Evolutionary conservation across 768 basidiomycete genomes (phyloP), one percentile per base, ranked within the genome.

Genomic region (Suillus americanus): DNA sequence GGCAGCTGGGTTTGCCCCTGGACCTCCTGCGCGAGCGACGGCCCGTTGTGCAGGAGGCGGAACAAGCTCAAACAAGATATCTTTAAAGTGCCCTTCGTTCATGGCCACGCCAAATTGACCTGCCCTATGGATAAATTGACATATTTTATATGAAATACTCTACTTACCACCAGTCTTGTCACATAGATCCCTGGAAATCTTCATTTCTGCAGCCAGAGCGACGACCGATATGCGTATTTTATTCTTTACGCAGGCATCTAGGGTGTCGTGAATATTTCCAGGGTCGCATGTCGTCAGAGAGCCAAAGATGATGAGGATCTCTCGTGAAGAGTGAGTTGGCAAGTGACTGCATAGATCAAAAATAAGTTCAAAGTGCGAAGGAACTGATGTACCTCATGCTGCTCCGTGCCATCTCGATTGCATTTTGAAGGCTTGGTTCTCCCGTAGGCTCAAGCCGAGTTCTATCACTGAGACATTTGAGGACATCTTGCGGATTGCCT

Each of bases 401-500:
- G 64, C 89, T 90, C 66, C 89, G 86, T 5, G 97, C 97, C 90
- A 99, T 97, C 67, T 97, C 93, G n/a, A 99, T 87, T 0, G 95
- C 90, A 73, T 99, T 99, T 78, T 99, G 97, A 53, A 99, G 77
- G 78, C 94, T 96, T 0, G 97, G 97, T 68, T 98, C 97, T 0
- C 97, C 97, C 5, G 83, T 79, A 0, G 97, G 94, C 69, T 96
- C 92, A 2, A 99, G 82, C 74, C 89, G 95, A 64, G 92, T 89
- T 65, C 97, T 85, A 71, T 98, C 91, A 10, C 88, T 84, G 63
- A 98, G 87, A 0, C 87, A 83, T 71, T 88, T 91, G 20, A 99
- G 80, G n/a, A 98, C 95, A 46, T 98, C 97, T 73, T 97, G 95
- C 0, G 97, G 95, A 68, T 98, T 99, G 10, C 97, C 95, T 95